Evolutionary conservation across 2,329 filamentous ascomycete genomes (phyloP).

Genomic region (Colletotrichum spaethianum): DNA sequence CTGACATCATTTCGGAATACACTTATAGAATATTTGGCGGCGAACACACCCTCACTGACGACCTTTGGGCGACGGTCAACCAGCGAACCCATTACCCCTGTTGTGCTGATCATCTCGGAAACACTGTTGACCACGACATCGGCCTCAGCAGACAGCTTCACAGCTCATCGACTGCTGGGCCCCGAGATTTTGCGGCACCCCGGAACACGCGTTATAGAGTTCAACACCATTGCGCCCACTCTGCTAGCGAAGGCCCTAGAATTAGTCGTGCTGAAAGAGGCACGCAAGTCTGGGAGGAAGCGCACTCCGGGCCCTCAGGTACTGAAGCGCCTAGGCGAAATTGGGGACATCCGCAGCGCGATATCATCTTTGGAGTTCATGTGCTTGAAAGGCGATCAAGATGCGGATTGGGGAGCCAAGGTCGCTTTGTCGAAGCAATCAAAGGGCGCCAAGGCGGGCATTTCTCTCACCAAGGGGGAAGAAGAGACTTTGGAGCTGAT

Average conservation of each 20-base stretch:
- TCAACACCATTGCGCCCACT: constrained; percentile 92
- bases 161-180: constrained; percentile 89
- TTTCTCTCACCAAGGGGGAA: constrained; percentile 81
- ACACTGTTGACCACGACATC: constrained; percentile 88
- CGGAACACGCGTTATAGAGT: constrained; percentile 85
- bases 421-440: constrained; percentile 80
- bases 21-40: constrained; percentile 81
- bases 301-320: constrained; percentile 84
- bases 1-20: constrained; percentile 81
- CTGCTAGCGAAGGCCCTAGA: constrained; percentile 89
- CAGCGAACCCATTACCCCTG: constrained; percentile 72
- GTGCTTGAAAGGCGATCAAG: constrained; percentile 84
- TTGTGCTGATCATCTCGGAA: constrained; percentile 94
- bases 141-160: constrained; percentile 90
- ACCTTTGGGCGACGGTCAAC: constrained; percentile 59
- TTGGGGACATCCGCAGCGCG: constrained; percentile 94
- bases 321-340: constrained; percentile 84
- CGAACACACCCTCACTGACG: constrained; percentile 72
- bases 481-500: constrained; percentile 84
- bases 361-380: constrained; percentile 93
- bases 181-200: constrained; percentile 88
- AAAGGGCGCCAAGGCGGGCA: constrained; percentile 68
- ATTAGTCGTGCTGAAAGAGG: constrained; percentile 86
- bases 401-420: constrained; percentile 81
- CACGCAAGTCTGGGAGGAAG: constrained; percentile 80